phyloP scores from a whole-genome alignment of 257 asterid genomes.

The Gentiana macrophylla region DNA sequence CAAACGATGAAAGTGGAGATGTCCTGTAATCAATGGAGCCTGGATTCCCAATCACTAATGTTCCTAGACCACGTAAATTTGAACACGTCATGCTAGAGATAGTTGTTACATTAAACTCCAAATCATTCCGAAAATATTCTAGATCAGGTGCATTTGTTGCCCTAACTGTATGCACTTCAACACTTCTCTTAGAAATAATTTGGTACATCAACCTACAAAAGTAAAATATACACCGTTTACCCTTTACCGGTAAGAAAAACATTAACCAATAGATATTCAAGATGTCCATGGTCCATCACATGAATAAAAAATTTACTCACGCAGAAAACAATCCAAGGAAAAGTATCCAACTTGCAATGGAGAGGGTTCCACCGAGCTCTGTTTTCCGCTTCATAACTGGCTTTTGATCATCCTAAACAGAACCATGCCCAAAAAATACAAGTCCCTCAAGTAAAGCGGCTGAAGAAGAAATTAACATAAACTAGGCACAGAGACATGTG shows the following conservation, averaged over 20 bases:
- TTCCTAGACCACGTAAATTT: slow-evolving; percentile 75
- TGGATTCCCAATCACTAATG: slow-evolving; percentile 58
- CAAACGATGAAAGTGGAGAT: slow-evolving; percentile 60
- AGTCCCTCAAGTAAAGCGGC: neutral
- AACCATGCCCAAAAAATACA: slow-evolving; percentile 3
- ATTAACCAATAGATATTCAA: neutral
- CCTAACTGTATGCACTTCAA: slow-evolving; percentile 84
- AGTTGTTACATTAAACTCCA: slow-evolving; percentile 74
- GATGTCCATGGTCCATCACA: neutral
- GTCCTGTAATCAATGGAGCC: slow-evolving; percentile 50
- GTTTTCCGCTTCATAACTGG: slow-evolving; percentile 78
- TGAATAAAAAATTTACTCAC: slow-evolving; percentile 37
- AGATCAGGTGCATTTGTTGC: slow-evolving; percentile 83
- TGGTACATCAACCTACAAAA: slow-evolving; percentile 82
- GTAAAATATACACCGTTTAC: slow-evolving; percentile 1
- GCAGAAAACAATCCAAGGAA: slow-evolving; percentile 83
- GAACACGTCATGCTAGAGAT: slow-evolving; percentile 87
- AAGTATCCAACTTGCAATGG: slow-evolving; percentile 86
- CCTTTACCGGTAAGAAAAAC: neutral
- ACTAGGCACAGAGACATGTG: no score
- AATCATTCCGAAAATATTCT: slow-evolving; percentile 58
- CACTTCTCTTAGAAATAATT: slow-evolving; percentile 60
- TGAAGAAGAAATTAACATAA: no score
- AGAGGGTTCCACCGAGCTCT: slow-evolving; percentile 90
- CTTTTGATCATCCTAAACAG: slow-evolving; percentile 49